Percentiles rank a stretch among this genome's conserved stretches.
phyloP scores from a whole-genome alignment of 108 stramenopile genomes.

The Fistulifera pelliculosa region DNA sequence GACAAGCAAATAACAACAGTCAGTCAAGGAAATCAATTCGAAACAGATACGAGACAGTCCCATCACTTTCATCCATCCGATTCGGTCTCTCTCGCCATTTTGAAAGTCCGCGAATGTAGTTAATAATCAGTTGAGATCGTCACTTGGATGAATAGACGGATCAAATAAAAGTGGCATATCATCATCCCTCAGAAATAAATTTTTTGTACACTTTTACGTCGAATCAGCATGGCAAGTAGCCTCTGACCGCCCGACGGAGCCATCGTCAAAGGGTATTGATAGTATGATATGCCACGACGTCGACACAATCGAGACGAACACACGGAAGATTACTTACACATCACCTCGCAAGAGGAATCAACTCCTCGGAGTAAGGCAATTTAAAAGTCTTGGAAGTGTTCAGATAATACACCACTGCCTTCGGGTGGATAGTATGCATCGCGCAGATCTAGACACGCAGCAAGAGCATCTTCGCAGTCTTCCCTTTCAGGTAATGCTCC shows the following conservation, averaged over 20 bases:
- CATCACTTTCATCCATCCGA: too few species aligned
- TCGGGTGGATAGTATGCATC: constrained; percentile 64
- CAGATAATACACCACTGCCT: constrained; percentile 34
- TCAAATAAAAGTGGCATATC: neutral
- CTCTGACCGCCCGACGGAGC: constrained; percentile 41
- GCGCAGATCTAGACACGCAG: constrained; percentile 42
- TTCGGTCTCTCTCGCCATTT: too few species aligned
- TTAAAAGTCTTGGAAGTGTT: neutral
- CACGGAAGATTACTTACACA: neutral
- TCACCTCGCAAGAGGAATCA: neutral
- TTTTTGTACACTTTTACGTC: constrained; percentile 45
- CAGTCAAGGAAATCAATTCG: too few species aligned
- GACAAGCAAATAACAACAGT: too few species aligned
- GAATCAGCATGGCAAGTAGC: constrained; percentile 25
- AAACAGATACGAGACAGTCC: too few species aligned
- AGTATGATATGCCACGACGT: too few species aligned
- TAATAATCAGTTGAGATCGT: constrained; percentile 18
- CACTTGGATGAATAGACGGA: constrained; percentile 14
- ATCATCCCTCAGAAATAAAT: neutral
- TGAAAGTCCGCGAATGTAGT: constrained; percentile 34
- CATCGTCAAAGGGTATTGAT: constrained; percentile 16
- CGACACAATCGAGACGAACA: neutral
- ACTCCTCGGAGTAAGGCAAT: neutral
- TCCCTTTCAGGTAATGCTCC: constrained; percentile 65
- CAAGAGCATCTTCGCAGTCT: constrained; percentile 66